Evolutionary conservation across 768 basidiomycete species (phyloP), one percentile per base, ranked within the genome.

Genomic region (Leccinum olivaceopallidum): DNA sequence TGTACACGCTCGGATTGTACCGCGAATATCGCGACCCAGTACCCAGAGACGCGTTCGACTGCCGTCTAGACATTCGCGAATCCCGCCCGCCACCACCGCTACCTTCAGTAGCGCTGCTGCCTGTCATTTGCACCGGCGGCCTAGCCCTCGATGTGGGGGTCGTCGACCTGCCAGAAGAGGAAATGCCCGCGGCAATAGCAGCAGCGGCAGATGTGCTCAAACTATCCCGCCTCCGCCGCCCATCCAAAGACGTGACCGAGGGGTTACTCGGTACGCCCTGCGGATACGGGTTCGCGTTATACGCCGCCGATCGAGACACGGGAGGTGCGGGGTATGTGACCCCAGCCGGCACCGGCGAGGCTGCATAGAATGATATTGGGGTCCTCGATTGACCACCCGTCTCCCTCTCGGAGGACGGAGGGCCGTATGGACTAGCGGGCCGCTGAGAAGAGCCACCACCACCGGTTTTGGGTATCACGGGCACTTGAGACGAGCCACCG

Each of bases 251-350:
- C 42, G 73, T 67, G 22, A 57, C 58, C 18, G 73, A 65, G 6
- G 64, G 53, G 20, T 70, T 70, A 26, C 63, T 63, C 1, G 53
- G 48, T 0, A 55, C 55, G 10, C 48, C 53, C 20, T 60, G 59
- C 48, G 57, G 24, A 53, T 62, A 28, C 5, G 50, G 2, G 8
- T 49, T 44, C 14, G 47, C 57, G 3, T 52, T 61, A 55, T 61
- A 69, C 5, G 57, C 16, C n/a, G 65, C 63, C 0, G 67, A 66
- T 24, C 73, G 73, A 18, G 69, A 63, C 48, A 74, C 56, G 14
- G 73, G 74, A 36, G 72, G 72, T 1, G 58, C 67, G 7, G 73
- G 70, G 32, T 74, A 74, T 3, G 63, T 62, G 42, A 72, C 26
- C 0, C 67, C 72, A 9, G 60, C 16, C 34, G 73, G 73, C 8